Conservation (phyloP, 2,329 filamentous ascomycete genomes). For the Cercospora beticola region DNA sequence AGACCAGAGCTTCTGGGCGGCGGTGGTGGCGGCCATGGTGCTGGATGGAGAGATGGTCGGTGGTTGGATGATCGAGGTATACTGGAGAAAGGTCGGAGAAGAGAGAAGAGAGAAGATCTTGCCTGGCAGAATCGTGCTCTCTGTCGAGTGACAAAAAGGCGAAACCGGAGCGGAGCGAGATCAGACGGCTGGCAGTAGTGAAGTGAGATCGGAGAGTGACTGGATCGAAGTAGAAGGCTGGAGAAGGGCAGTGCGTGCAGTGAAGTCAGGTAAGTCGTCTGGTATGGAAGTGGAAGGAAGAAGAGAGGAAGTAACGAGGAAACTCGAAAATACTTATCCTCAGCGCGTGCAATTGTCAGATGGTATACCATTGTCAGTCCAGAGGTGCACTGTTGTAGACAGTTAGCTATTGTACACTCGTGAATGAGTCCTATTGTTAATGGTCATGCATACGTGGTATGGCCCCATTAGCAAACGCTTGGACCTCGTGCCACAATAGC, state of each 20-base stretch:
- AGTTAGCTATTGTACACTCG: constrained; percentile 5
- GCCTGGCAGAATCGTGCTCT: not conserved
- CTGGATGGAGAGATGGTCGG: not conserved
- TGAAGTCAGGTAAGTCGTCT: constrained; percentile 1
- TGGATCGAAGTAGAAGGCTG: not conserved
- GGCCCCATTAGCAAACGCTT: not conserved
- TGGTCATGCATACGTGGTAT: constrained; percentile 11
- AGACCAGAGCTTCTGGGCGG: constrained; percentile 9
- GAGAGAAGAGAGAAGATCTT: not conserved
- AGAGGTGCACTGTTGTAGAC: constrained; percentile 2
- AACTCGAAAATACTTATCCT: constrained; percentile 5
- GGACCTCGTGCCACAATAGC: not conserved
- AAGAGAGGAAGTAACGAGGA: constrained; percentile 7
- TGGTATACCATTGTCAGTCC: constrained; percentile 13
- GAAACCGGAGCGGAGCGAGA: not conserved
- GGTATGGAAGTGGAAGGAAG: not conserved
- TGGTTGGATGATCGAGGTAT: not conserved
- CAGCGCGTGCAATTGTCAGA: constrained; percentile 13
- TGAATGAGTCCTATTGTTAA: constrained; percentile 16
- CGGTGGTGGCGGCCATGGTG: not conserved
- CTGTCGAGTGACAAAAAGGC: not conserved
- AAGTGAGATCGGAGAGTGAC: not conserved
- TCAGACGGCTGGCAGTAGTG: not conserved
- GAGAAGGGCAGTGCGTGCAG: not conserved
- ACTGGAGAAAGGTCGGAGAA: not conserved